Conservation (phyloP, 768 basidiomycete genomes). For the Termitomyces sp. region DNA sequence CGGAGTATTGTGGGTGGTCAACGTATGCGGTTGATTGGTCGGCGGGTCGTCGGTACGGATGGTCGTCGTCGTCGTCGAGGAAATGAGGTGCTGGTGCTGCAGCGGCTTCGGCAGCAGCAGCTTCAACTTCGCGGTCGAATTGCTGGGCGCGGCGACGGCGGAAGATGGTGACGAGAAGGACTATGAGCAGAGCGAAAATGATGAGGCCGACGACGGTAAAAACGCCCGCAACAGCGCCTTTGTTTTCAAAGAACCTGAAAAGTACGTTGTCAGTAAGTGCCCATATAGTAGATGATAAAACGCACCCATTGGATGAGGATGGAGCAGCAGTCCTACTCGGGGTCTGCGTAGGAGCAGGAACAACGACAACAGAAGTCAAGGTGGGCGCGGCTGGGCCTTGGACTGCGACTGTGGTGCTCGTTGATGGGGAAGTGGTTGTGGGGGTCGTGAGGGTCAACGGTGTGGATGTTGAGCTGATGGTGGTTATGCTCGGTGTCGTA, state of each 20-base stretch:
- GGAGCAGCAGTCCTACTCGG: neutral
- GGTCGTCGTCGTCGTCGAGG: slow-evolving; percentile 49
- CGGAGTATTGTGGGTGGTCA: slow-evolving; percentile 10
- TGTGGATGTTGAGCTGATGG: neutral
- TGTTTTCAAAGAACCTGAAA: slow-evolving; percentile 47
- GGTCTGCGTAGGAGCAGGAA: neutral
- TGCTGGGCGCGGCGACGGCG: slow-evolving; percentile 58
- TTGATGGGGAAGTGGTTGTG: neutral
- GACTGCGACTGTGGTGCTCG: neutral
- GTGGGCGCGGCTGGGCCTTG: neutral
- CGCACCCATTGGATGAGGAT: slow-evolving; percentile 5
- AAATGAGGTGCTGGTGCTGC: slow-evolving; percentile 47
- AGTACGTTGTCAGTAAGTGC: neutral
- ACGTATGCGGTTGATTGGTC: neutral
- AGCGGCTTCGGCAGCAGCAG: slow-evolving; percentile 63
- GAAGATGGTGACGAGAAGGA: slow-evolving; percentile 41
- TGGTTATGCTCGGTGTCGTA: neutral
- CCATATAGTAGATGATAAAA: neutral
- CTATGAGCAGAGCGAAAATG: slow-evolving; percentile 43
- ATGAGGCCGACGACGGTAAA: slow-evolving; percentile 70
- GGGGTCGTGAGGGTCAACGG: neutral
- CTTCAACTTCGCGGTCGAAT: slow-evolving; percentile 70
- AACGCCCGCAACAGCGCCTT: slow-evolving; percentile 63
- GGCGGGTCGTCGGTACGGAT: neutral
- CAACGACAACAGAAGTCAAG: neutral